Percentiles rank a stretch among this genome's conserved stretches.
Conservation (phyloP, 768 basidiomycete genomes). For the Podaxis carcinomalis region DNA sequence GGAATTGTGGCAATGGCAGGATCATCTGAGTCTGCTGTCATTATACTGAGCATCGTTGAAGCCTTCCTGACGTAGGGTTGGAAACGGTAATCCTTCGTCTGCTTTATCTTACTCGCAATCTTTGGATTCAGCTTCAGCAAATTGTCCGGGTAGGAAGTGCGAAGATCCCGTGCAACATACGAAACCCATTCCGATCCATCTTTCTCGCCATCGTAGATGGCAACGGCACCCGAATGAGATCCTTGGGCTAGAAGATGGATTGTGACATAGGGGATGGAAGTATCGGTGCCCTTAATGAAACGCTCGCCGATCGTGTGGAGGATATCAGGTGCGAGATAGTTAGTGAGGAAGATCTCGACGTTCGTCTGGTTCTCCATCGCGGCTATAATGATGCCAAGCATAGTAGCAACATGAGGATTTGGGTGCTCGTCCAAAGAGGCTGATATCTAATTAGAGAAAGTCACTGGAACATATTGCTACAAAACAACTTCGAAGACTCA, state of each 20-base stretch:
- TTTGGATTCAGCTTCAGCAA: background rate
- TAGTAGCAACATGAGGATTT: background rate
- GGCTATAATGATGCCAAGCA: background rate
- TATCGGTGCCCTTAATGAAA: background rate
- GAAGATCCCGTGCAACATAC: background rate
- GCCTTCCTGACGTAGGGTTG: background rate
- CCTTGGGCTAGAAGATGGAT: background rate
- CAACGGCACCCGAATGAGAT: background rate
- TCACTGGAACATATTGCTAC: background rate
- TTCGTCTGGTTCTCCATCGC: background rate
- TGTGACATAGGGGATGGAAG: background rate
- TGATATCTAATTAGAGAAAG: background rate
- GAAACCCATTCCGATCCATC: background rate
- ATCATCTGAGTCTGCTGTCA: background rate
- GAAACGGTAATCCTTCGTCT: background rate
- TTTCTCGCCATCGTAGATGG: background rate
- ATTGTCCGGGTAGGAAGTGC: background rate
- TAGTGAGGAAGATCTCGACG: background rate
- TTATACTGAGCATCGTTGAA: background rate
- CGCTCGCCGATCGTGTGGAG: background rate
- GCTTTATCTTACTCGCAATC: background rate
- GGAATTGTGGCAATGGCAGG: background rate
- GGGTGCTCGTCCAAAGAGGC: background rate
- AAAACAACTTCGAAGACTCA: background rate
- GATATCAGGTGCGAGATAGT: background rate